Conservation (phyloP, 2,329 filamentous ascomycete species). For the Fonsecaea nubica region DNA sequence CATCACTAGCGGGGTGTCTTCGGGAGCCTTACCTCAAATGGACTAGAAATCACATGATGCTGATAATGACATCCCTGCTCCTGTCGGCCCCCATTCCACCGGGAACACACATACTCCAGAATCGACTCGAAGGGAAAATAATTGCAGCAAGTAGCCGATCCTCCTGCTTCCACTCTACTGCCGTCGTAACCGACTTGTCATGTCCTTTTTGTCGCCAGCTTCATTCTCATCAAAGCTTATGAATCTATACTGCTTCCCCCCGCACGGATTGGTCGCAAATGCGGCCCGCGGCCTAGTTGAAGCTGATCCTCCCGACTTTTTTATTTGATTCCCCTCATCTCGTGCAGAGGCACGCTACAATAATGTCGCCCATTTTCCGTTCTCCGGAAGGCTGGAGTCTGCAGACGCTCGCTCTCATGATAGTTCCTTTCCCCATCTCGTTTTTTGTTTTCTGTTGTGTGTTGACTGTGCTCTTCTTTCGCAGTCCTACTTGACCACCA, state of each 20-base stretch:
- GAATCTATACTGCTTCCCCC: background rate
- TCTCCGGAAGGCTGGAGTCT: background rate
- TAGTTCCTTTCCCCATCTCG: background rate
- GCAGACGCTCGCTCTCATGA: background rate
- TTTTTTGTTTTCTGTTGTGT: background rate
- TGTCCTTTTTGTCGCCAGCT: constrained; percentile 1
- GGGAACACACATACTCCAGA: background rate
- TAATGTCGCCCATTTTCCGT: constrained; percentile 6
- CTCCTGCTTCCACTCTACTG: constrained; percentile 9
- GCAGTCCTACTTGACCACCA: constrained; percentile 6
- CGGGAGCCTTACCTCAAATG: background rate
- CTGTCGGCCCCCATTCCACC: constrained; percentile 5
- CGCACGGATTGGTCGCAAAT: constrained; percentile 1
- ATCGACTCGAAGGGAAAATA: background rate
- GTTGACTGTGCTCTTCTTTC: background rate
- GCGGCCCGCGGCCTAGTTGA: background rate
- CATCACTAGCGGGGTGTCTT: background rate
- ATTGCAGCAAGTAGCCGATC: background rate
- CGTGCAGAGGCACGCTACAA: background rate
- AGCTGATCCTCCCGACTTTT: constrained; percentile 4
- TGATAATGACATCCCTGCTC: background rate
- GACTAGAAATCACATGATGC: background rate
- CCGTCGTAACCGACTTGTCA: constrained; percentile 27
- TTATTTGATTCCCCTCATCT: background rate
- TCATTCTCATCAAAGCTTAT: constrained; percentile 12